phyloP scores from a whole-genome alignment of 2,329 filamentous ascomycete genomes.

The Ceratocystis alfenasii region DNA sequence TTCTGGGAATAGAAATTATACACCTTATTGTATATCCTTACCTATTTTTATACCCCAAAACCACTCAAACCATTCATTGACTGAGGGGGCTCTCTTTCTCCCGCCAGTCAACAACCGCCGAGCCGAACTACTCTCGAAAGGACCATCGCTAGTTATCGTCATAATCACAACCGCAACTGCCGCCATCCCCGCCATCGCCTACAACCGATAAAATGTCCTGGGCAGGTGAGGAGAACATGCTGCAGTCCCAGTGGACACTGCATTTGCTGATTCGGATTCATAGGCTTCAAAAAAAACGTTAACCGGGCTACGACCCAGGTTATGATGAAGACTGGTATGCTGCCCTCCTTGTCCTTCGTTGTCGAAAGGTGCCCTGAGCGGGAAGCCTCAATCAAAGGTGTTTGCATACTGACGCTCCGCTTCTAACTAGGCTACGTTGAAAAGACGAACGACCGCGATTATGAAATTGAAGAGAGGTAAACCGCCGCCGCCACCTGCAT shows the following conservation, averaged over 20 bases:
- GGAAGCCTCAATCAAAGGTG: background rate
- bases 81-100: background rate
- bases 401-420: background rate
- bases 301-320: conserved; percentile 98
- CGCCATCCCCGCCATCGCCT: background rate
- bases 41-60: conserved; percentile 13
- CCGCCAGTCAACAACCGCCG: background rate
- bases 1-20: background rate
- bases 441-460: conserved; percentile 96
- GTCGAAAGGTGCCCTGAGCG: background rate
- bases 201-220: conserved; percentile 47
- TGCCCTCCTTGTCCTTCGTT: background rate
- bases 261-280: conserved; percentile 26
- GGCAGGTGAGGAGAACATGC: conserved; percentile 42
- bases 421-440: conserved; percentile 67
- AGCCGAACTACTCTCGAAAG: background rate
- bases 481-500: conserved; percentile 17
- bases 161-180: background rate
- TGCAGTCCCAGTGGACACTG: background rate
- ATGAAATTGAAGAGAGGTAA: conserved; percentile 90
- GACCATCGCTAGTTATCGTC: background rate
- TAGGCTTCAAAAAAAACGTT: conserved; percentile 66
- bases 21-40: background rate
- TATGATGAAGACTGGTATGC: conserved; percentile 94
- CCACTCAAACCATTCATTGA: background rate